Evolutionary conservation across 225 moss, liverwort and hornwort genomes (phyloP), one percentile per base, ranked within the genome.

Genomic region (Polytrichum commune): DNA sequence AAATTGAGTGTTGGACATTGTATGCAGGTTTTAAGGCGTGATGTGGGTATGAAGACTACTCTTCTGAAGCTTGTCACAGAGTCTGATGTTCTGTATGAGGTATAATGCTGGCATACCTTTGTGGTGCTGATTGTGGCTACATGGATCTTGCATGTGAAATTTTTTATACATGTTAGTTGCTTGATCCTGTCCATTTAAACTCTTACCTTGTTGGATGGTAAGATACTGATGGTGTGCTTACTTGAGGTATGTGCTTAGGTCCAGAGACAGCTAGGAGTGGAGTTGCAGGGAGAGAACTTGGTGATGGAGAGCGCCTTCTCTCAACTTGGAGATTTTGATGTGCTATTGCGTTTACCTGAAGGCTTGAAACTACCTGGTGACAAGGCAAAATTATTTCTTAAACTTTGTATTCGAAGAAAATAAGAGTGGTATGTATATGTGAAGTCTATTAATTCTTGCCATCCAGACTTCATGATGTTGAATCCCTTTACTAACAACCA

Each of bases 391-490:
- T 65, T 89, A 84, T 82, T 69, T 63, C 71, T 89, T 54, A 89
- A 82, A 77, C 73, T 89, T 55, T 78, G 84, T 20, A 84, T 89
- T 28, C 80, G 86, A 74, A 84, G 89, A 76, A 89, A 89, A 80
- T 89, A 86, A 84, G 77, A 24, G 57, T 57, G n/a, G 58, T 4
- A 4, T 46, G 46, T 0, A 46, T 16, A 46, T 46, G 46, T 46
- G 32, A 32, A 32, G 32, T 32, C 32, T 32, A 32, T 32, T 32
- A 32, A 32, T 32, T 32, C 32, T 32, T 7, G 8, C 32, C 8
- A 32, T 32, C 32, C 32, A 46, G 13, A 16, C 46, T 13, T 13
- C 46, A 46, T 46, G 3, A 46, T 35, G 46, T 46, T 13, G 13
- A 13, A 13, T 13, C 46, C 46, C 46, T 46, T 16, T 16, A 13